phyloP scores from a whole-genome alignment of 139 green algal genomes.

The Edaphochlamys debaryana region DNA sequence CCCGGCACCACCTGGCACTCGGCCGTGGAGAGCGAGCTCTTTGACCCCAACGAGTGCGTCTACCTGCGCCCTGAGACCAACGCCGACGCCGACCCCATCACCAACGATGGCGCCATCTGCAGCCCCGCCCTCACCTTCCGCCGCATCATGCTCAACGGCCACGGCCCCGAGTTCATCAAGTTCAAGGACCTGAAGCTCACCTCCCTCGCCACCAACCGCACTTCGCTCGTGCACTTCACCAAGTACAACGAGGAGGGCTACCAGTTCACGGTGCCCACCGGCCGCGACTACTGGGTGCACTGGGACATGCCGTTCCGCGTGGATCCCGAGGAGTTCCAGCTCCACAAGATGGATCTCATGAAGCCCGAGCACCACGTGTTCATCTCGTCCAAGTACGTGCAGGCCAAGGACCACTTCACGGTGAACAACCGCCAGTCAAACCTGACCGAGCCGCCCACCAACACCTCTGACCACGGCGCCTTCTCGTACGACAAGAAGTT shows the following conservation, averaged over 20 bases:
- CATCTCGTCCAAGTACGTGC: constrained; percentile 29
- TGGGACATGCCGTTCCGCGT: constrained; percentile 50
- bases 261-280: constrained; percentile 60
- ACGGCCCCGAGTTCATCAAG: constrained; percentile 22
- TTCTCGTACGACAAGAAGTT: constrained; percentile 46
- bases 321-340: constrained; percentile 23
- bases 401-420: constrained; percentile 26
- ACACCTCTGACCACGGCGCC: not conserved
- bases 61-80: constrained; percentile 31
- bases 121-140: constrained; percentile 41
- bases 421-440: constrained; percentile 12
- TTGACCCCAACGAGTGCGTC: constrained; percentile 30
- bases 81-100: not conserved
- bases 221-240: constrained; percentile 38
- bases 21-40: constrained; percentile 22
- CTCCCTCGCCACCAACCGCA: constrained; percentile 32
- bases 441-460: not conserved
- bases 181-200: constrained; percentile 21
- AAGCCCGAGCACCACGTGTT: not conserved
- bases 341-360: constrained; percentile 52
- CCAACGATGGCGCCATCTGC: constrained; percentile 44
- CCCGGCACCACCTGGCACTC: constrained; percentile 26
- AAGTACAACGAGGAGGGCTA: constrained; percentile 66
- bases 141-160: constrained; percentile 57
- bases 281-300: constrained; percentile 53